Evolutionary conservation across 1,284 basidiomycete genomes (phyloP), one percentile per base, ranked within the genome.

Genomic region (Coniferiporia sulphurascens): DNA sequence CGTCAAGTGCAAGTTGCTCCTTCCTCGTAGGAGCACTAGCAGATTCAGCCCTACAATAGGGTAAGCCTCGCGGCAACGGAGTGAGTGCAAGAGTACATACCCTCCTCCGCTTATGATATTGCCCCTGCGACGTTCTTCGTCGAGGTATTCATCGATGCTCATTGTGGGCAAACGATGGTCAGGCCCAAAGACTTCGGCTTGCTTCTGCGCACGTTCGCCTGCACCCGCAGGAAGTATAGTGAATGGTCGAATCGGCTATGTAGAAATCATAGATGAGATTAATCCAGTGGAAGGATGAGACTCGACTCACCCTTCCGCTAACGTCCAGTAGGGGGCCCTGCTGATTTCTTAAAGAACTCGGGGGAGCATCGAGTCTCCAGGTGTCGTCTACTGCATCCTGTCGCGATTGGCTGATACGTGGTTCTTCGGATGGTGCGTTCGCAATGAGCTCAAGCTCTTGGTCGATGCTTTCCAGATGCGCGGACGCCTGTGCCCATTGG

Each of bases 141-240:
- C 86, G 21, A 99, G 81, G 69, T 96, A 98, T 72, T 99, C 92
- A 69, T 99, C 96, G 65, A 99, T 86, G 0, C 89, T 84, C 97
- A 99, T 98, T 0, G 93, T 96, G 2, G 96, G 96, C 34, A 99
- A 76, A 21, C 89, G 83, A 71, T 98, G 86, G n/a, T 83, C 84
- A 3, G 92, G 83, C 13, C 87, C 82, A 75, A 98, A 99, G 2
- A 98, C 95, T 68, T 92, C 85, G 0, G 80, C 74, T 67, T 87
- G 85, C 7, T 96, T 68, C 34, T 86, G 80, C 48, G 87, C 79
- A 56, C 93, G 85, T 62, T 91, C 83, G 2, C 80, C 73, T 38
- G 77, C 73, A 22, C 81, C 79, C 1, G 87, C 82, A 1, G 93
- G 91, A n/a, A 97, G 77, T 63, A 98, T 94, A 0, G 90, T 95